Conservation (phyloP, 2,329 filamentous ascomycete genomes). For the Alternaria ethzedia region DNA sequence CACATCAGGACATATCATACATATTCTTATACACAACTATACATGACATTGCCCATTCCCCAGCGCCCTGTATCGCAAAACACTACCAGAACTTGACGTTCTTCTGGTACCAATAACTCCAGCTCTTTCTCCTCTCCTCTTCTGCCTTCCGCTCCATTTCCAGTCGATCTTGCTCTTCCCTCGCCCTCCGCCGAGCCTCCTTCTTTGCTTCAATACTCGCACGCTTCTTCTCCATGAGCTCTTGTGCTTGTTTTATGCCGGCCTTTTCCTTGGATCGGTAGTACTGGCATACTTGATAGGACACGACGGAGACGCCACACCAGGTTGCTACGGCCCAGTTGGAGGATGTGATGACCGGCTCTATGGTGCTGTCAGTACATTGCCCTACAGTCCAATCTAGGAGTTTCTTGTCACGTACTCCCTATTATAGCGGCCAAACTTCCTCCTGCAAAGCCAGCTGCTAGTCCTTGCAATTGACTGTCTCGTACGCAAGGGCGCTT, state of each 20-base stretch:
- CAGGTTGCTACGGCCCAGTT: constrained; percentile 89
- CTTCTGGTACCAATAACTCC: constrained; percentile 47
- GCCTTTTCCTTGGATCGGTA: constrained; percentile 75
- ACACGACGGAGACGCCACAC: constrained; percentile 69
- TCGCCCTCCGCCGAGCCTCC: constrained; percentile 52
- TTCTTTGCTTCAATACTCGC: constrained; percentile 54
- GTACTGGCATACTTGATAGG: constrained; percentile 85
- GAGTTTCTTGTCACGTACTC: constrained; percentile 59
- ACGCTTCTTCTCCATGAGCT: constrained; percentile 78
- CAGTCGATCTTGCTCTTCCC: constrained; percentile 51
- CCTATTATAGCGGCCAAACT: constrained; percentile 75
- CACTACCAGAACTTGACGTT: constrained; percentile 45
- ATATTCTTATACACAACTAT: constrained; percentile 28
- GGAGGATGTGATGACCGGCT: constrained; percentile 69
- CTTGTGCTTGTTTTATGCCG: constrained; percentile 84
- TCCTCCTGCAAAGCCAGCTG: constrained; percentile 76
- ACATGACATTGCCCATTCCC: constrained; percentile 4
- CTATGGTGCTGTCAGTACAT: constrained; percentile 47
- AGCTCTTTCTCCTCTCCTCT: constrained; percentile 45
- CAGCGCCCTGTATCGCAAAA: background rate
- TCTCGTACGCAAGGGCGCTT: constrained; percentile 84
- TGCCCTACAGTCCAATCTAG: background rate
- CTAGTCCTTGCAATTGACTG: constrained; percentile 82
- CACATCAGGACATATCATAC: constrained; percentile 3
- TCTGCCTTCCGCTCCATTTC: constrained; percentile 35